These are phyloP conservation scores for Aspergillus carlsbadensis DNA, from an alignment of 495 filamentous ascomycete genomes.

Conservation along the genomic window DNA sequence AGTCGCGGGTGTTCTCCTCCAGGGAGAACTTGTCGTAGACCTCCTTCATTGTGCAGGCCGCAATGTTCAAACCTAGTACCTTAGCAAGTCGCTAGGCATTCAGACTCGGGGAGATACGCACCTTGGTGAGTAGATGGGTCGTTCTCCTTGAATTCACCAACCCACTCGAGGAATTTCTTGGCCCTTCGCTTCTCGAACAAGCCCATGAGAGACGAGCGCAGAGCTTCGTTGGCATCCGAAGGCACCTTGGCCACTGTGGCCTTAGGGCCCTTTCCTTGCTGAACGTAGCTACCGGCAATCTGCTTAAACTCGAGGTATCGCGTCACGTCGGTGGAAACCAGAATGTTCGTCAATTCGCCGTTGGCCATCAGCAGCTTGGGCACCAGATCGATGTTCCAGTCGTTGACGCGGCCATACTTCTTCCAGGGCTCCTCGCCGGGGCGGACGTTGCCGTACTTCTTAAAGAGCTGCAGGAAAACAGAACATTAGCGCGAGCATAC, in stretches of 20 bases:
- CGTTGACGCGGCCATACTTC: conserved; percentile 92
- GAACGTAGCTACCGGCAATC: conserved; percentile 96
- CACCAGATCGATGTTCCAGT: conserved; percentile 99
- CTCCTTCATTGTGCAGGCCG: conserved; percentile 83
- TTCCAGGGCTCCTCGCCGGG: conserved; percentile 92
- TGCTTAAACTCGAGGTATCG: conserved; percentile 98
- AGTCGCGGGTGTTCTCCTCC: conserved; percentile 88
- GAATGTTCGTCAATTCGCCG: conserved; percentile 95
- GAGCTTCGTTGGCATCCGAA: conserved; percentile 86
- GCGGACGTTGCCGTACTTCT: conserved; percentile 82
- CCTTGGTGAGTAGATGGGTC: conserved; percentile 86
- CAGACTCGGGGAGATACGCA: conserved; percentile 3
- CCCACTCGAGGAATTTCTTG: conserved; percentile 96
- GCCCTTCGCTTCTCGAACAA: conserved; percentile 96
- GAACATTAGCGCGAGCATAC: conserved; percentile 29
- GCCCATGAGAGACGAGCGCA: conserved; percentile 92
- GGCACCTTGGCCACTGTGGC: conserved; percentile 96
- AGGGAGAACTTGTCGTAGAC: conserved; percentile 97
- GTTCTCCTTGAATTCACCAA: conserved; percentile 82
- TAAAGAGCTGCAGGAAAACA: conserved; percentile 72
- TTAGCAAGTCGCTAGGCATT: conserved; percentile 14
- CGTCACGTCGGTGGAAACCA: conserved; percentile 95
- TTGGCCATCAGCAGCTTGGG: conserved; percentile 98
- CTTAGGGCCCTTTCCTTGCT: conserved; percentile 75
- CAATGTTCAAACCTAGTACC: conserved; percentile 76